Percentiles rank a stretch among this genome's conserved stretches.
Conservation (phyloP, 192 early-diverging fungal genomes). For the Phlyctochytrium arcticum region DNA sequence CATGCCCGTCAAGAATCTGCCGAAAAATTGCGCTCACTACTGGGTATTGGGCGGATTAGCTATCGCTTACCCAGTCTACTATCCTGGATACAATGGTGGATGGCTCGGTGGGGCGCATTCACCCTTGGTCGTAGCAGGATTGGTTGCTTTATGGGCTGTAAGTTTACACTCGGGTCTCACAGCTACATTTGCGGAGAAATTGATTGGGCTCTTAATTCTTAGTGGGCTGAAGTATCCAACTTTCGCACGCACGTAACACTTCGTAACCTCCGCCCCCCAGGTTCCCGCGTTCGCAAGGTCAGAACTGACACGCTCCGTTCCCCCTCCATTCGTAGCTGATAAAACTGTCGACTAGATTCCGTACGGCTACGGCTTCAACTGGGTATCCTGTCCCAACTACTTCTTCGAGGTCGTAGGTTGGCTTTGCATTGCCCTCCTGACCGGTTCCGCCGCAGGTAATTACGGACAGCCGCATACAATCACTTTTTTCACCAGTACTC, state of each 20-base stretch:
- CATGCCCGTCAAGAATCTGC: constrained; percentile 92
- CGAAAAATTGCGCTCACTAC: constrained; percentile 95
- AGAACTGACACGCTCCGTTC: background rate
- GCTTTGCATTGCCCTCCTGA: constrained; percentile 68
- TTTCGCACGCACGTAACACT: constrained; percentile 78
- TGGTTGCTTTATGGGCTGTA: constrained; percentile 56
- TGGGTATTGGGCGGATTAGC: constrained; percentile 82
- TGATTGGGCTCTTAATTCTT: background rate
- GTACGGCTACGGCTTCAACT: constrained; percentile 84
- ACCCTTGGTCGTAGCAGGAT: constrained; percentile 33
- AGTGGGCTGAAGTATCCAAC: constrained; percentile 84
- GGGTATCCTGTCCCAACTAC: constrained; percentile 92
- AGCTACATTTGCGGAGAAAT: background rate
- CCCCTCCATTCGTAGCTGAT: background rate
- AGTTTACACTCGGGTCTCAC: constrained; percentile 19
- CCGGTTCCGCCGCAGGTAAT: constrained; percentile 62
- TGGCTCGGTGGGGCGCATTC: constrained; percentile 36
- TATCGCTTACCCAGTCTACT: constrained; percentile 84
- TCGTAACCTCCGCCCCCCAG: constrained; percentile 87
- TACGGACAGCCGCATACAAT: background rate
- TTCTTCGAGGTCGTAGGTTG: constrained; percentile 85
- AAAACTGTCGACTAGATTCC: constrained; percentile 54
- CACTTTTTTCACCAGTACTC: background rate
- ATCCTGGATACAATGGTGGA: constrained; percentile 65
- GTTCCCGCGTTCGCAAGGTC: constrained; percentile 68